phyloP scores from a whole-genome alignment of 352 stramenopile genomes.

The Achlya hypogyna region DNA sequence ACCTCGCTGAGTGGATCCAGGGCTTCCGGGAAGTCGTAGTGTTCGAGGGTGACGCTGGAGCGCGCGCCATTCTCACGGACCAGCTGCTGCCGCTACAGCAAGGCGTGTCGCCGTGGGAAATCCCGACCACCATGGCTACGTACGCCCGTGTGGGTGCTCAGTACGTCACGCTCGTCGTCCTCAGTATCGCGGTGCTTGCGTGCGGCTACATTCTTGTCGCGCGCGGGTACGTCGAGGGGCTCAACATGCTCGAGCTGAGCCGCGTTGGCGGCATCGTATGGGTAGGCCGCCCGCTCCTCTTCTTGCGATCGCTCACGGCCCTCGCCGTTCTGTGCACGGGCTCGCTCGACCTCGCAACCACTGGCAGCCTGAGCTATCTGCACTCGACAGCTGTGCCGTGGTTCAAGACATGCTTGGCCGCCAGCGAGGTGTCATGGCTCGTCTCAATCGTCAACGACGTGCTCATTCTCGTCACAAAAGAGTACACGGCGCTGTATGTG shows the following conservation, averaged over 20 bases:
- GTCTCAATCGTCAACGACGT: slow-evolving; percentile 7
- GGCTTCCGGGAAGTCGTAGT: slow-evolving; percentile 8
- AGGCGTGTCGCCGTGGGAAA: neutral
- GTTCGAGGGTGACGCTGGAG: neutral
- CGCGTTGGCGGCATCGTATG: slow-evolving; percentile 12
- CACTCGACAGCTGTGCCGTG: neutral
- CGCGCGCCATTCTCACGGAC: neutral
- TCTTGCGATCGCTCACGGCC: neutral
- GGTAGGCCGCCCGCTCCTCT: slow-evolving; percentile 5
- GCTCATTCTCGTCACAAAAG: neutral
- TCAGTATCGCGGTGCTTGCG: neutral
- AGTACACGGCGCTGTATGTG: neutral
- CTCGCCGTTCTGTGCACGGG: neutral
- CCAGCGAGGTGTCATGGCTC: slow-evolving; percentile 6
- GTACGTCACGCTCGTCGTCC: slow-evolving; percentile 4
- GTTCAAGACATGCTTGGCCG: slow-evolving; percentile 1
- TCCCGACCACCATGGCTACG: neutral
- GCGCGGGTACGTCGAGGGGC: neutral
- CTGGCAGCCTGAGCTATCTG: neutral
- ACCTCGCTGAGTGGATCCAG: neutral
- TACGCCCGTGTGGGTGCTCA: neutral
- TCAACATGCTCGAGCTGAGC: slow-evolving; percentile 6
- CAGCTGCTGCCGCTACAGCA: neutral
- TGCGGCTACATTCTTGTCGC: neutral
- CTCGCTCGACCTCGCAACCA: neutral